Conservation (phyloP, 148 eudicot species). For the Pouteria glomerata region DNA sequence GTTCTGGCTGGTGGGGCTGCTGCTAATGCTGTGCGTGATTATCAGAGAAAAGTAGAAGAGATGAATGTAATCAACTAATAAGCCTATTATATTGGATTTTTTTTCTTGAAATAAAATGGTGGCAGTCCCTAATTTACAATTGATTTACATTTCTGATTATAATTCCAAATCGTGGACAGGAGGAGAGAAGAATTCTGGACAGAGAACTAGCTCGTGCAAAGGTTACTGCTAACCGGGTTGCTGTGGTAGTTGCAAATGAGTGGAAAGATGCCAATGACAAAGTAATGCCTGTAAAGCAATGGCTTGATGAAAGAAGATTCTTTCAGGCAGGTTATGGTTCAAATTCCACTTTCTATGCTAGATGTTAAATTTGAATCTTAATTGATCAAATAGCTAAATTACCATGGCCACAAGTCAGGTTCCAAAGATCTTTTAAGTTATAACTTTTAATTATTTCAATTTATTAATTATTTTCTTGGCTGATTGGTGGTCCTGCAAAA, state of each 20-base stretch:
- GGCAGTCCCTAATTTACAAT: neutral
- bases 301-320: slow-evolving; percentile 95
- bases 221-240: slow-evolving; percentile 92
- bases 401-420: neutral
- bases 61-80: slow-evolving; percentile 53
- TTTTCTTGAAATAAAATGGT: neutral
- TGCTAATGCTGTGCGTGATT: slow-evolving; percentile 97
- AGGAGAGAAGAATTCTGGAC: slow-evolving; percentile 78
- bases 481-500: neutral
- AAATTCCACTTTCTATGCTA: neutral
- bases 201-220: slow-evolving; percentile 93
- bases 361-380: neutral
- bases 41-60: slow-evolving; percentile 91
- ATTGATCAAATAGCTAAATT: neutral
- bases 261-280: slow-evolving; percentile 98
- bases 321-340: slow-evolving; percentile 55
- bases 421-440: neutral
- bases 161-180: slow-evolving; percentile 37
- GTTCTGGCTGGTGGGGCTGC: slow-evolving; percentile 99
- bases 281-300: slow-evolving; percentile 98
- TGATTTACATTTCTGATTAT: slow-evolving; percentile 2
- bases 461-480: neutral
- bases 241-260: slow-evolving; percentile 93
- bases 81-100: neutral
- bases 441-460: neutral